Conservation (phyloP, 140 eudicot species). For the Oenanthe javanica region DNA sequence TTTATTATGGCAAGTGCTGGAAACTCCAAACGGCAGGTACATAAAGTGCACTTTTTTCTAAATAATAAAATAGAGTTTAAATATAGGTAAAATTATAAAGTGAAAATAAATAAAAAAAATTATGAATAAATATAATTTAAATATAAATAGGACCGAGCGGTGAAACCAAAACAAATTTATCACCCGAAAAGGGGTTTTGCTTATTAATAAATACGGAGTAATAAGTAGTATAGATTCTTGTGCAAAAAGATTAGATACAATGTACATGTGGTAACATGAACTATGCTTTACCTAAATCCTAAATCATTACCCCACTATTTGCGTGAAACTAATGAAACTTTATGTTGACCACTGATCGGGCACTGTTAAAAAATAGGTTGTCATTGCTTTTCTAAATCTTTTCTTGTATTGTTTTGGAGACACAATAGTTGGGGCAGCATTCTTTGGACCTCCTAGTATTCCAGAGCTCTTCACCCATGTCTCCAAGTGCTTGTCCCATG, state of each 20-base stretch:
- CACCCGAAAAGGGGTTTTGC: too few relatives aligned
- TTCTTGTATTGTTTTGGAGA: slow-evolving; percentile 93
- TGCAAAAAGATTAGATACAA: background rate
- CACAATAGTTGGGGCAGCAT: slow-evolving; percentile 80
- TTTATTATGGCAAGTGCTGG: too few relatives aligned
- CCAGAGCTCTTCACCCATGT: slow-evolving; percentile 99
- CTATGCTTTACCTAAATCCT: background rate
- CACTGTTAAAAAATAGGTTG: slow-evolving; percentile 83
- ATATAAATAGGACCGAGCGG: too few relatives aligned
- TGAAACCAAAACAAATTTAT: too few relatives aligned
- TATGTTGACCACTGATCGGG: slow-evolving; percentile 93
- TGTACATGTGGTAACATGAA: background rate
- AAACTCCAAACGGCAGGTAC: too few relatives aligned
- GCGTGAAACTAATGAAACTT: background rate
- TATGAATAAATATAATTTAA: too few relatives aligned
- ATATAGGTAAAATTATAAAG: too few relatives aligned
- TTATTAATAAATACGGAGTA: too few relatives aligned
- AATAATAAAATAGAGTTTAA: too few relatives aligned
- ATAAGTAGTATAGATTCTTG: too few relatives aligned
- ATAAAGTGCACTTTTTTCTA: too few relatives aligned
- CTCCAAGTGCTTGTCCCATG: slow-evolving; percentile 98
- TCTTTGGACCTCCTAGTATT: slow-evolving; percentile 90
- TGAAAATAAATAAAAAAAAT: too few relatives aligned
- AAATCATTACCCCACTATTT: background rate
- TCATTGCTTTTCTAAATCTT: slow-evolving; percentile 98